A percentile compares a stretch with the other conserved stretches of the same genome.
These are phyloP conservation scores for Isatis lusitanica DNA, from an alignment of 441 rosid species.

Conservation along the genomic window DNA sequence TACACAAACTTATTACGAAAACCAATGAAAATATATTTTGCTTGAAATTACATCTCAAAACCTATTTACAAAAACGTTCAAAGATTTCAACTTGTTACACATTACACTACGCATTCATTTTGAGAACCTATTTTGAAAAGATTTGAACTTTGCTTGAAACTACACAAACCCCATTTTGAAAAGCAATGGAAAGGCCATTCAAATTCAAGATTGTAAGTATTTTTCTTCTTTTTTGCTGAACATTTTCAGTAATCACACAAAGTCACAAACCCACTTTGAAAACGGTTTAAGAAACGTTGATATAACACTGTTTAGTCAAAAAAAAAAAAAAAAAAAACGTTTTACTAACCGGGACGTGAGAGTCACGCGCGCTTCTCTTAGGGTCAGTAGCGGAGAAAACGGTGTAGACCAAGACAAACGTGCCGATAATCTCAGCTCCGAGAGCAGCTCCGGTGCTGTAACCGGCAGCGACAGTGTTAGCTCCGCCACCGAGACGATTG, in stretches of 20 bases:
- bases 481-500: conserved; percentile 66
- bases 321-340: no score
- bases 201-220: neutral
- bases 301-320: no score
- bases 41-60: no score
- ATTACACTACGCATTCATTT: no score
- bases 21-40: neutral
- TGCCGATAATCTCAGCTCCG: conserved; percentile 77
- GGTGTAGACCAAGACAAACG: conserved; percentile 68
- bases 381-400: conserved; percentile 94
- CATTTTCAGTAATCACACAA: neutral
- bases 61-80: neutral
- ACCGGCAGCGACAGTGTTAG: conserved; percentile 54
- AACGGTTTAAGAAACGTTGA: neutral
- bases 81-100: no score
- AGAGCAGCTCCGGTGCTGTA: conserved; percentile 70
- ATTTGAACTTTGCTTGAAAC: neutral
- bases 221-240: no score
- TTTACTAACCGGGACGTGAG: conserved; percentile 76
- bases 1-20: neutral
- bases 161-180: neutral
- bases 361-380: conserved; percentile 83
- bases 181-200: neutral
- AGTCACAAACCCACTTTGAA: neutral
- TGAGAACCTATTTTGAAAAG: no score